Base-by-base conservation (phyloP, 1,139 yeast genomes). In the Taphrina pruni region DNA sequence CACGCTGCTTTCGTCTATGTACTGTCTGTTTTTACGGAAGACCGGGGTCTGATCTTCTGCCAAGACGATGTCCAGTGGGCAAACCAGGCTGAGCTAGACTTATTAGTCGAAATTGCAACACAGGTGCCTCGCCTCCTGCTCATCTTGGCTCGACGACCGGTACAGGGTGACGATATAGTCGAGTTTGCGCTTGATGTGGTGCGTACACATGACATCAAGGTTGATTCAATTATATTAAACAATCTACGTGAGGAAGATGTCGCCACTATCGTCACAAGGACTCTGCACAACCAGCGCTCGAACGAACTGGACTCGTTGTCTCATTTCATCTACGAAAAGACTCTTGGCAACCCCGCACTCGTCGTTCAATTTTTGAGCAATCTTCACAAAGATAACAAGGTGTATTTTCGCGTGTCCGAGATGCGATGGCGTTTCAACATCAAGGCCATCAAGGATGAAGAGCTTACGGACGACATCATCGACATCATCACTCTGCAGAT, bases 61-160 rank as follows among this genome's bases (percentile, higher is more conserved):
- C 50, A 45, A 51, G 66, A 61, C 38, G 60, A 61, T 51, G 52
- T 61, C 32, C 60, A 61, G 21, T 61, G 66, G 66, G 58, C 58
- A 6, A 32, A 17, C n/a, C 60, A 32, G 41, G 66, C 58, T 6
- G 66, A 61, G 35, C 36, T 51, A 26, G 64, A 45, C 32, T n/a
- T 60, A 11, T 8, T 46, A 9, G 14, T 36, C n/a, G 52, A 45
- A n/a, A 45, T 60, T 32, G 64, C 46, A n/a, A 21, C 55, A 9
- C 41, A 35, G 17, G 64, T 60, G 12, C 55, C 64, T 21, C 36
- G 54, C 14, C 48, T 61, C 1, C 35, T 61, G 32, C 12, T 61
- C 8, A 50, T 61, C 48, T 21, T 46, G 39, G 60, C 66, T 38
- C 54, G 45, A 6, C 26, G 66, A n/a, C 45, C 41, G 3, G 32